Evolutionary conservation across 1,284 basidiomycete genomes (phyloP).

Genomic region (Meripilus lineatus): DNA sequence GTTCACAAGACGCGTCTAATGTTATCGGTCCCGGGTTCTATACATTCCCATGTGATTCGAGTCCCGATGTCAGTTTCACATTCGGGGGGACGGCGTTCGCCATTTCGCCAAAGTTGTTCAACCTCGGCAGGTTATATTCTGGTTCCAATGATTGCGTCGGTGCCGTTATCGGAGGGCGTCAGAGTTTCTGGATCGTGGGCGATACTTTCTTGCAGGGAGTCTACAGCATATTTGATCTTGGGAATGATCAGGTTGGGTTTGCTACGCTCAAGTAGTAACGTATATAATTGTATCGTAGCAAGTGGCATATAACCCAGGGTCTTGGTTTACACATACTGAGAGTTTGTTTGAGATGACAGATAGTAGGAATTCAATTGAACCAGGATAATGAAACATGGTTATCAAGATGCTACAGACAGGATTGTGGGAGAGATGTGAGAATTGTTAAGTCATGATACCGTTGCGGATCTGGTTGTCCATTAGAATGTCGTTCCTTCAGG

Average conservation of each 20-base stretch:
- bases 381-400: not conserved
- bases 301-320: too few species aligned
- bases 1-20: slow-evolving; percentile 19
- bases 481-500: slow-evolving; percentile 79
- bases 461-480: not conserved
- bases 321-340: too few species aligned
- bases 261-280: not conserved
- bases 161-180: slow-evolving; percentile 14
- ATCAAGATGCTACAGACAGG: too few species aligned
- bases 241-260: slow-evolving; percentile 1
- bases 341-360: too few species aligned
- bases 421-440: too few species aligned
- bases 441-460: not conserved
- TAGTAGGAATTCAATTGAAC: too few species aligned
- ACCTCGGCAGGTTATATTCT: not conserved
- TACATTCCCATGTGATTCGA: slow-evolving; percentile 20
- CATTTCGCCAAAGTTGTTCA: slow-evolving; percentile 6
- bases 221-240: slow-evolving; percentile 8
- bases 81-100: slow-evolving; percentile 18
- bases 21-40: slow-evolving; percentile 15
- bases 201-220: slow-evolving; percentile 21
- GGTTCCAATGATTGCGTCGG: slow-evolving; percentile 17
- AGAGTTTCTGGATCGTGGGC: slow-evolving; percentile 22
- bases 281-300: not conserved
- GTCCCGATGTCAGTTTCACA: slow-evolving; percentile 14